Percentiles rank a stretch among this genome's conserved stretches.
phyloP scores from a whole-genome alignment of 1,284 basidiomycete genomes.

The Psilocybe mexicana region DNA sequence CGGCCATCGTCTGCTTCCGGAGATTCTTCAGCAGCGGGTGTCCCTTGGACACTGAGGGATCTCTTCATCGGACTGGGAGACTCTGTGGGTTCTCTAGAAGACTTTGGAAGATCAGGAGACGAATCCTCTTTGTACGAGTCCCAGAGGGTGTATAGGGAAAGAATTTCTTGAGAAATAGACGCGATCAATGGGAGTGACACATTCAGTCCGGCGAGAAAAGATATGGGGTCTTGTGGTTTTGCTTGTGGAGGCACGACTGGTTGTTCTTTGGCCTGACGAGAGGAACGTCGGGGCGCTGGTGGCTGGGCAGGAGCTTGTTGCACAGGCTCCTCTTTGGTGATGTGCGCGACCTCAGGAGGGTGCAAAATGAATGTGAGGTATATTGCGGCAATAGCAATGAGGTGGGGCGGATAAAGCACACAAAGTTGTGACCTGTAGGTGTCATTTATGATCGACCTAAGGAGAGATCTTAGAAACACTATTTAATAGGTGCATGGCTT shows the following conservation, averaged over 20 bases:
- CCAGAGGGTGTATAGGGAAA: slow-evolving; percentile 88
- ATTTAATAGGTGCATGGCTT: background rate
- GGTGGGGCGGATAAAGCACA: slow-evolving; percentile 90
- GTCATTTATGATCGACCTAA: slow-evolving; percentile 95
- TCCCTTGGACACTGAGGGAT: slow-evolving; percentile 18
- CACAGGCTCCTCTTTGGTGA: slow-evolving; percentile 11
- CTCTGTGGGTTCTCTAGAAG: slow-evolving; percentile 24
- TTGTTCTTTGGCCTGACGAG: slow-evolving; percentile 36
- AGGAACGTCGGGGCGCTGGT: slow-evolving; percentile 46
- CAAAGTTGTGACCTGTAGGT: slow-evolving; percentile 91
- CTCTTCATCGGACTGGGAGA: slow-evolving; percentile 31
- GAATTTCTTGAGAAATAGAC: slow-evolving; percentile 90
- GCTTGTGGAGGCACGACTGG: slow-evolving; percentile 29
- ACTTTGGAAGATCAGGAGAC: slow-evolving; percentile 31
- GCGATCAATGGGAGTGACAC: slow-evolving; percentile 81
- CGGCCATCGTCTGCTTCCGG: slow-evolving; percentile 26
- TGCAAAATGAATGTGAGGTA: slow-evolving; percentile 83
- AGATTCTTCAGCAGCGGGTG: slow-evolving; percentile 22
- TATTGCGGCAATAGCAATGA: slow-evolving; percentile 89
- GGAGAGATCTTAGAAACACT: background rate
- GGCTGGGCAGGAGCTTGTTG: slow-evolving; percentile 4
- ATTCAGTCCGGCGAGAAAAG: slow-evolving; percentile 85
- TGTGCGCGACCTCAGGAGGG: slow-evolving; percentile 32
- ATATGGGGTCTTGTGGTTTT: slow-evolving; percentile 67
- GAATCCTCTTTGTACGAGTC: slow-evolving; percentile 72